Base-by-base conservation (phyloP, 495 filamentous ascomycete genomes). In the Lindgomyces ingoldianus region DNA sequence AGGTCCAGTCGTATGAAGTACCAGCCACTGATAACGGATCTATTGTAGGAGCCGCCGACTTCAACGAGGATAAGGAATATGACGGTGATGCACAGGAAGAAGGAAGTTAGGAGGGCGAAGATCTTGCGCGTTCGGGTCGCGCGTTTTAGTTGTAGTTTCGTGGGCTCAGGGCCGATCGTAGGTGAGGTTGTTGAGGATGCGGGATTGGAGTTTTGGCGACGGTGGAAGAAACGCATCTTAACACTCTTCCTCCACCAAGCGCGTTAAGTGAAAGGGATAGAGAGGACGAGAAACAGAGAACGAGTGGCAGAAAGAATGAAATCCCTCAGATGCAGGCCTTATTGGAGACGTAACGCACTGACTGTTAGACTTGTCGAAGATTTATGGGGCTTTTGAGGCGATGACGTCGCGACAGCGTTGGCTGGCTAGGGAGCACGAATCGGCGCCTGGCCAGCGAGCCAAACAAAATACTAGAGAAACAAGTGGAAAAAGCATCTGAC, bases 1-100 rank as follows among this genome's bases (percentile, higher is more conserved):
- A 96, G 83, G 76, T 94, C 82, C 59, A 96, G 83, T 68, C 86
- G 86, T 71, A 92, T 85, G 77, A 96, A 96, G 75, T 89, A 96
- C 71, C 89, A 90, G 55, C 80, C 72, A 41, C 78, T 80, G 18
- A 91, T 74, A 19, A 91, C 84, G 12, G 81, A 65, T 45, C 79
- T 81, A 59, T 83, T 71, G 65, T 80, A 77, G 47, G 84, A 83
- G 75, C 87, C 90, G 69, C 88, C 92, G 65, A 95, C 83, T 57
- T 89, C 77, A 63, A 93, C 89, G 49, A 95, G 78, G 48, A 96
- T 78, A 1, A 93, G 75, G 70, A 96, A 95, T 62, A 91, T 79
- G 68, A 87, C 82, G 11, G 89, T 82, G 39, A 93, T 72, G 50
- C 92, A 76, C 72, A 93, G 91, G 64, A 88, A 81, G 58, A 89